Percentiles rank a stretch among this genome's conserved stretches.
Evolutionary conservation across 2,329 filamentous ascomycete genomes (phyloP).

Genomic region (Thielaviopsis punctulata): DNA sequence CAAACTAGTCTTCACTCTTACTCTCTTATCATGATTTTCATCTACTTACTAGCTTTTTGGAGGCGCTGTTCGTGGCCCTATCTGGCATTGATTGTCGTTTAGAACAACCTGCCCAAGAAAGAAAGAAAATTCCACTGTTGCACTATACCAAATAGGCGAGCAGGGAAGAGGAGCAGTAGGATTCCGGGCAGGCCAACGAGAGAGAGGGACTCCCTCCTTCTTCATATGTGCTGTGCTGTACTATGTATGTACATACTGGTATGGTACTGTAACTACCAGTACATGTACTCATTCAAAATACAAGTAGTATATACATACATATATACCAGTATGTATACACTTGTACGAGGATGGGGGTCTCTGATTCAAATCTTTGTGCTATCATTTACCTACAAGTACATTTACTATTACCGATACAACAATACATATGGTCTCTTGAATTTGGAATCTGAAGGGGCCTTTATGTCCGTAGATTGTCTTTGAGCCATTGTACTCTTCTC

Average conservation of each 20-base stretch:
- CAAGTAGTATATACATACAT: no score
- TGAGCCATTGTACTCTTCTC: not conserved
- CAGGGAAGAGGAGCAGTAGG: not conserved
- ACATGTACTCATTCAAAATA: no score
- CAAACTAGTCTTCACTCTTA: no score
- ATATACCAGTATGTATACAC: no score
- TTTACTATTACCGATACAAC: no score
- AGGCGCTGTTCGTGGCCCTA: not conserved
- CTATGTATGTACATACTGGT: no score
- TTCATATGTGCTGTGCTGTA: no score
- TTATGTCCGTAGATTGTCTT: not conserved
- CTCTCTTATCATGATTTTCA: not conserved
- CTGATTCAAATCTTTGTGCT: no score
- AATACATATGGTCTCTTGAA: not conserved
- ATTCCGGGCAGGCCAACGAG: not conserved
- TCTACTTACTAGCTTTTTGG: not conserved
- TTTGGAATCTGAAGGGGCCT: not conserved
- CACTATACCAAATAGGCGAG: not conserved
- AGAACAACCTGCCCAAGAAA: no score
- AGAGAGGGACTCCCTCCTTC: not conserved
- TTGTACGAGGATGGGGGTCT: no score
- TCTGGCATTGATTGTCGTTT: not conserved
- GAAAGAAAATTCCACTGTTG: not conserved
- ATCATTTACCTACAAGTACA: no score
- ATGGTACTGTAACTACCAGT: no score